phyloP scores from a whole-genome alignment of 768 basidiomycete species.

The Harrya chromipes region DNA sequence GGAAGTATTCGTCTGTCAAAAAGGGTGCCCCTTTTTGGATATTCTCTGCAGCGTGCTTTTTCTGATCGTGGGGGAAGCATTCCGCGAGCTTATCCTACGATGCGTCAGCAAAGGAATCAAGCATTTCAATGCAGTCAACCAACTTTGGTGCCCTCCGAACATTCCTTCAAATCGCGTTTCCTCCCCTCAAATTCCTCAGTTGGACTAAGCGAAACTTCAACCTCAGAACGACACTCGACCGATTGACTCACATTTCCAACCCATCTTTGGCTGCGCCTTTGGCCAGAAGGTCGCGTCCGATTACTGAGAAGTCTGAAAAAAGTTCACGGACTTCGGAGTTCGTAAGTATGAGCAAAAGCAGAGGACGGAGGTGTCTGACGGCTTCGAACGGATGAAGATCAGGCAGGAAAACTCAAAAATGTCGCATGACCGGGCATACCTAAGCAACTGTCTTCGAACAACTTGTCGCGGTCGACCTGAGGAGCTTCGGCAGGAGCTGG shows the following conservation, averaged over 20 bases:
- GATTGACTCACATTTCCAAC: constrained; percentile 14
- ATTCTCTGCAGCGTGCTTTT: constrained; percentile 52
- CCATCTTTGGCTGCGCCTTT: constrained; percentile 56
- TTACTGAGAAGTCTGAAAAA: constrained; percentile 69
- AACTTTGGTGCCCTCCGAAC: constrained; percentile 30
- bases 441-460: constrained; percentile 55
- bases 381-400: constrained; percentile 43
- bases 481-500: constrained; percentile 37
- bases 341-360: constrained; percentile 82
- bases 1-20: constrained; percentile 82
- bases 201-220: constrained; percentile 1
- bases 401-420: neutral
- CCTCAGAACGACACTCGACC: too few relatives aligned
- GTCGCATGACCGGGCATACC: constrained; percentile 39
- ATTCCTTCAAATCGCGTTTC: constrained; percentile 34
- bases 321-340: constrained; percentile 94
- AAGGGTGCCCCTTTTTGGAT: constrained; percentile 61
- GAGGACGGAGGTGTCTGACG: constrained; percentile 81
- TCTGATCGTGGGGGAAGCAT: constrained; percentile 66
- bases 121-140: constrained; percentile 1
- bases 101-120: neutral
- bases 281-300: constrained; percentile 83
- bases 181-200: constrained; percentile 35
- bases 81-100: constrained; percentile 44
- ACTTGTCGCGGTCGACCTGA: constrained; percentile 55